Conservation (phyloP, 2,329 filamentous ascomycete genomes). For the Colletotrichum aenigma region DNA sequence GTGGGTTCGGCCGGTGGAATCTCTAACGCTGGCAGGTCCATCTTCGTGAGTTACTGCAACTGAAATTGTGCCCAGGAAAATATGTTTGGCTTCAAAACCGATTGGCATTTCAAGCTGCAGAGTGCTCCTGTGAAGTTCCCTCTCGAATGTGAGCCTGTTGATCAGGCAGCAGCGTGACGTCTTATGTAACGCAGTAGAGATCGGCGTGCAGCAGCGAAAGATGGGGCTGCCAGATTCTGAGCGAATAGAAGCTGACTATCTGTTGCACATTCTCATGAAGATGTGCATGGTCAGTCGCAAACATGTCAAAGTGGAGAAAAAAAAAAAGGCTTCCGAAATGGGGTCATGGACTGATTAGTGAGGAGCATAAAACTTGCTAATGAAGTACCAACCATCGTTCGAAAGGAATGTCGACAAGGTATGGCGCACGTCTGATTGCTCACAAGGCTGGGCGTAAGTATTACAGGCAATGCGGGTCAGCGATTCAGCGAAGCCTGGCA, state of each 20-base stretch:
- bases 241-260: neutral
- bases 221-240: neutral
- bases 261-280: neutral
- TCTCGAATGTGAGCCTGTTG: neutral
- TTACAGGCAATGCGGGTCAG: neutral
- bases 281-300: neutral
- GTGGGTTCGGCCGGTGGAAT: neutral
- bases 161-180: neutral
- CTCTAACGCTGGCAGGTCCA: neutral
- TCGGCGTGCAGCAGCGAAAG: neutral
- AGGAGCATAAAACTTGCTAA: neutral
- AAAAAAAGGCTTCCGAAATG: neutral
- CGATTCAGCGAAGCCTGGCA: neutral
- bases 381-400: accelerated
- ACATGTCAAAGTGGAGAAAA: neutral
- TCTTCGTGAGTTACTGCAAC: accelerated
- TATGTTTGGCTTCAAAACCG: neutral
- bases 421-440: neutral
- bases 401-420: neutral
- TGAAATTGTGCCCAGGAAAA: neutral
- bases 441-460: neutral
- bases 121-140: neutral
- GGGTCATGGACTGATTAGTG: too few species aligned
- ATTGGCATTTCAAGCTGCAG: neutral
- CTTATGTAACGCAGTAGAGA: neutral